phyloP scores from a whole-genome alignment of 2,329 filamentous ascomycete genomes.

The Colletotrichum camelliae region DNA sequence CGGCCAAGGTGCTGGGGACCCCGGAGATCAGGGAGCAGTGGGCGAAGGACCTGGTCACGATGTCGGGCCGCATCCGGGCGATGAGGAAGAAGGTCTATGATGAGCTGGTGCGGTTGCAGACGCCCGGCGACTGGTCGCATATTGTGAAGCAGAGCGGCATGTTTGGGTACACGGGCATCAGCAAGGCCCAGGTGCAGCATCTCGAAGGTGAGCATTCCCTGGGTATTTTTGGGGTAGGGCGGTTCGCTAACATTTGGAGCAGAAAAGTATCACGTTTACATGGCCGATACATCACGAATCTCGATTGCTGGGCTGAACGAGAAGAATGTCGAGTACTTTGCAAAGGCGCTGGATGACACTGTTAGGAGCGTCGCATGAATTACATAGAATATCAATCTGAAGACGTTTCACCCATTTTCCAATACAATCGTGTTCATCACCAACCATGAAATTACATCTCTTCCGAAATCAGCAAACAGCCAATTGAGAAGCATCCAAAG shows the following conservation, averaged over 20 bases:
- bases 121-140: constrained; percentile 42
- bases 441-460: neutral
- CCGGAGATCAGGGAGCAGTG: constrained; percentile 34
- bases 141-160: constrained; percentile 43
- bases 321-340: constrained; percentile 36
- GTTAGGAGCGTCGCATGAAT: neutral
- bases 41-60: constrained; percentile 38
- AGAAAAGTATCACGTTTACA: constrained; percentile 42
- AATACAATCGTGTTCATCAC: neutral
- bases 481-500: neutral
- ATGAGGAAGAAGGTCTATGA: constrained; percentile 40
- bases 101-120: constrained; percentile 32
- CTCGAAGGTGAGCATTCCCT: constrained; percentile 31
- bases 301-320: constrained; percentile 44
- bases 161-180: constrained; percentile 54
- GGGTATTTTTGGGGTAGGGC: too few relatives aligned
- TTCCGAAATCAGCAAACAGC: neutral
- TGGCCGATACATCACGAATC: constrained; percentile 42
- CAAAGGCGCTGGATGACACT: constrained; percentile 23
- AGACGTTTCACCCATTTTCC: rapidly evolving
- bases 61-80: constrained; percentile 37
- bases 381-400: neutral
- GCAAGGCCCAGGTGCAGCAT: constrained; percentile 46
- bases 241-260: neutral
- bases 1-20: constrained; percentile 34